A percentile compares a stretch with the other conserved stretches of the same genome.
These are phyloP conservation scores for Yamadazyma kanchanaburiensis DNA, from an alignment of 1,139 yeast genomes.

Conservation along the genomic window DNA sequence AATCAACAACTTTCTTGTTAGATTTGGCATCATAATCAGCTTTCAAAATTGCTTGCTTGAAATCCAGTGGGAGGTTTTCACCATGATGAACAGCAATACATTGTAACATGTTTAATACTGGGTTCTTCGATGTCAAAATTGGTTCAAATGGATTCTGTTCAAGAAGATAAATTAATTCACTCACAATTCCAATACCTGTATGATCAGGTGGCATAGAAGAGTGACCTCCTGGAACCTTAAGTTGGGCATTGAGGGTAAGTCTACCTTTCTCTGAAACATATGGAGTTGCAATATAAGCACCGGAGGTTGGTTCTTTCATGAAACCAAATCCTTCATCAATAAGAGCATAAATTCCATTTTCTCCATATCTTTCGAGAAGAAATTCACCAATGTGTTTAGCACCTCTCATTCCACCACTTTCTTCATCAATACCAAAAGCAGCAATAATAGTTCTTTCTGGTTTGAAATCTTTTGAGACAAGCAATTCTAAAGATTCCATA, in stretches of 20 bases:
- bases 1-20: slow-evolving; percentile 23
- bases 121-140: slow-evolving; percentile 29
- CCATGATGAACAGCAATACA: slow-evolving; percentile 35
- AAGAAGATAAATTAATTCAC: slow-evolving; percentile 36
- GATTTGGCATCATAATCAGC: slow-evolving; percentile 33
- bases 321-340: slow-evolving; percentile 43
- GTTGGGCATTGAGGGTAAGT: slow-evolving; percentile 27
- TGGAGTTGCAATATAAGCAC: slow-evolving; percentile 34
- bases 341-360: slow-evolving; percentile 33
- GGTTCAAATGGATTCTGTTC: slow-evolving; percentile 37
- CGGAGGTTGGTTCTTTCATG: slow-evolving; percentile 21
- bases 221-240: slow-evolving; percentile 45
- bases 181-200: slow-evolving; percentile 42
- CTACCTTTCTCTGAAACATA: slow-evolving; percentile 44
- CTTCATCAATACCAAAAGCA: slow-evolving; percentile 47
- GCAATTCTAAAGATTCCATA: slow-evolving; percentile 37
- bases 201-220: slow-evolving; percentile 46
- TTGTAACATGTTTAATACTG: slow-evolving; percentile 29
- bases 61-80: slow-evolving; percentile 17
- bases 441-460: slow-evolving; percentile 38
- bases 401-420: slow-evolving; percentile 39
- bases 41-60: slow-evolving; percentile 27
- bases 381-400: slow-evolving; percentile 19
- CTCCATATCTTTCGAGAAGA: slow-evolving; percentile 31
- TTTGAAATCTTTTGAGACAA: slow-evolving; percentile 22